These are phyloP conservation scores for Pseudonectria buxi DNA, from an alignment of 2,329 filamentous ascomycete genomes.

Conservation along the genomic window DNA sequence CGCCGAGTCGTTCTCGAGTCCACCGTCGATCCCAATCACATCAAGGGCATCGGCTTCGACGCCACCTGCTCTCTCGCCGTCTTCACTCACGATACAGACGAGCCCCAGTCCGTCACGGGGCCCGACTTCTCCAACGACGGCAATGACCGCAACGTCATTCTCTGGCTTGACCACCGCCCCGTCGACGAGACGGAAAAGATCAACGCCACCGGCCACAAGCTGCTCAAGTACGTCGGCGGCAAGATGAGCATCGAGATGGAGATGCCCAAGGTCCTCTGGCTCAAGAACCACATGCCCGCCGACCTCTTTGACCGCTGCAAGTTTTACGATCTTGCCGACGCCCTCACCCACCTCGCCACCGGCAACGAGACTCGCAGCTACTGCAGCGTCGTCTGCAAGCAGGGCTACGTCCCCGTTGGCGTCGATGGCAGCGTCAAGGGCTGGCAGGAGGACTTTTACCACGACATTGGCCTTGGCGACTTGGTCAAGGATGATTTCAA, in stretches of 20 bases:
- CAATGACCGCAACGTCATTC: constrained; percentile 87
- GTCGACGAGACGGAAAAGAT: constrained; percentile 87
- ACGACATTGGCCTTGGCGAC: constrained; percentile 78
- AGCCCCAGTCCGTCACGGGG: constrained; percentile 84
- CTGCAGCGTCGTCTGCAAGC: constrained; percentile 95
- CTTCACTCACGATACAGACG: constrained; percentile 81
- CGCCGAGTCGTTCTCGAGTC: constrained; percentile 76
- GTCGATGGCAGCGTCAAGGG: constrained; percentile 96
- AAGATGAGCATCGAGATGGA: constrained; percentile 99
- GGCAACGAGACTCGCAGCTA: constrained; percentile 88
- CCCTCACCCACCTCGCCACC: constrained; percentile 88
- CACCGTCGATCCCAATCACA: constrained; percentile 64
- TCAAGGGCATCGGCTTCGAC: constrained; percentile 93
- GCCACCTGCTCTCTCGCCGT: constrained; percentile 96
- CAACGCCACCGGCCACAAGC: constrained; percentile 85
- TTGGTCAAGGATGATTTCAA: constrained; percentile 81
- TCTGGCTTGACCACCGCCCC: constrained; percentile 95
- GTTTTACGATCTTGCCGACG: constrained; percentile 93
- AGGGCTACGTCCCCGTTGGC: constrained; percentile 93
- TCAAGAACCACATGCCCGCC: constrained; percentile 96
- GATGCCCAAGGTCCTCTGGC: constrained; percentile 95
- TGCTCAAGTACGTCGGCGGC: constrained; percentile 92
- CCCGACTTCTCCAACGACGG: constrained; percentile 70
- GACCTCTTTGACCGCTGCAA: constrained; percentile 89
- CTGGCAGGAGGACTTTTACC: constrained; percentile 94